These are phyloP conservation scores for Gossypium davidsonii DNA, from an alignment of 441 rosid genomes.

Conservation along the genomic window DNA sequence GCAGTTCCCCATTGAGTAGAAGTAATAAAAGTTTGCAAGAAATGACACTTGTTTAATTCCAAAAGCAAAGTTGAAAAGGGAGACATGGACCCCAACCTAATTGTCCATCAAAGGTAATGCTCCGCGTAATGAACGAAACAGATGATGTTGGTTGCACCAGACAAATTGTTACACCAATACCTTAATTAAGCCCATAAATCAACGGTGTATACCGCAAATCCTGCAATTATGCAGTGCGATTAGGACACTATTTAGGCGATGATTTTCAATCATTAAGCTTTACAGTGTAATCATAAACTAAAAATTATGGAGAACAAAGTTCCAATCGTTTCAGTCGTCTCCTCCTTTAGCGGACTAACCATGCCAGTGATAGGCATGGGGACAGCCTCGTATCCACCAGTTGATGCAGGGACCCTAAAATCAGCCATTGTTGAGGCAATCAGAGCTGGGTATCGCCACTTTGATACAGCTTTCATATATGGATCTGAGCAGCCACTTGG, in stretches of 20 bases:
- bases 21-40: background rate
- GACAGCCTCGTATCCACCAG: constrained; percentile 31
- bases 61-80: background rate
- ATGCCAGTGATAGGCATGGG: constrained; percentile 46
- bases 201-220: background rate
- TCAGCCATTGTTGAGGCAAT: constrained; percentile 43
- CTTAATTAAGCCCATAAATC: background rate
- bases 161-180: background rate
- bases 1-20: background rate
- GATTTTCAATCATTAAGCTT: background rate
- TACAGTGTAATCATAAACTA: background rate
- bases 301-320: background rate
- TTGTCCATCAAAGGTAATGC: background rate
- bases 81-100: background rate
- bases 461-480: constrained; percentile 49
- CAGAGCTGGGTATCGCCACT: constrained; percentile 49
- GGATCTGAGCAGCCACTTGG: constrained; percentile 50
- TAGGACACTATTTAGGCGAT: background rate
- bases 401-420: constrained; percentile 26
- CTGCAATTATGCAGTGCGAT: background rate
- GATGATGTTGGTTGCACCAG: constrained; percentile 5
- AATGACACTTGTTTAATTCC: background rate
- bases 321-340: constrained; percentile 3
- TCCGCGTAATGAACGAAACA: background rate
- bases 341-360: background rate